phyloP scores from a whole-genome alignment of 139 green algal species.

The Chlorella sorokiniana region DNA sequence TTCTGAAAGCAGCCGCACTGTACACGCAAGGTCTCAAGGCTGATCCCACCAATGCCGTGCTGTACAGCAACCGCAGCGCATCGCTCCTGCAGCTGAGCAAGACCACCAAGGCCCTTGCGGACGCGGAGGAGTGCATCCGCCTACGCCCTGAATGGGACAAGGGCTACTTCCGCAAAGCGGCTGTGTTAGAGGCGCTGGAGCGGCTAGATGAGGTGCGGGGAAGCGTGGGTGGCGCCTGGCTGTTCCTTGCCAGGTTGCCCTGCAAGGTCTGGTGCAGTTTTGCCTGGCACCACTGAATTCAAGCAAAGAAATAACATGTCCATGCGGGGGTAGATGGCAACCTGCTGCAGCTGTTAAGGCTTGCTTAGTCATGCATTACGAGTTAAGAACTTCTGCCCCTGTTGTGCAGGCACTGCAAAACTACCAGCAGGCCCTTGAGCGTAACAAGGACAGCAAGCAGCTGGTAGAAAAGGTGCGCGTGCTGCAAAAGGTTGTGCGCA shows the following conservation, averaged over 20 bases:
- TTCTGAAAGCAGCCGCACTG: constrained; percentile 81
- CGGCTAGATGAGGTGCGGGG: constrained; percentile 44
- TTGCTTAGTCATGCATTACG: background rate
- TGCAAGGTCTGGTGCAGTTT: background rate
- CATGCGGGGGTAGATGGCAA: background rate
- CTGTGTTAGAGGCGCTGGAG: constrained; percentile 37
- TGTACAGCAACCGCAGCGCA: constrained; percentile 91
- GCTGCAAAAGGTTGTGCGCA: constrained; percentile 24
- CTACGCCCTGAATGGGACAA: constrained; percentile 90
- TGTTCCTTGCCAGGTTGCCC: background rate
- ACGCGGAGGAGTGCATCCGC: constrained; percentile 80
- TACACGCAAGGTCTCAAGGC: constrained; percentile 92
- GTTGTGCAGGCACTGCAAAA: constrained; percentile 43
- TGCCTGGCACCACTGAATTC: background rate
- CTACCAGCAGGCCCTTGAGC: constrained; percentile 45
- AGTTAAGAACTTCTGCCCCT: background rate
- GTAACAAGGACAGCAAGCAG: constrained; percentile 31
- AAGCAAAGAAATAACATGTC: background rate
- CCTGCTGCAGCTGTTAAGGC: background rate
- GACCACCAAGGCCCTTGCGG: constrained; percentile 84
- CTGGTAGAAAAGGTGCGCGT: constrained; percentile 40
- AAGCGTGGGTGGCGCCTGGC: too few relatives aligned
- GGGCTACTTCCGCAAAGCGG: constrained; percentile 63
- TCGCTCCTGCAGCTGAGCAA: constrained; percentile 92
- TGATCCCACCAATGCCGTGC: constrained; percentile 69